phyloP scores from a whole-genome alignment of 352 stramenopile genomes.

The Saprolegnia parasitica region DNA sequence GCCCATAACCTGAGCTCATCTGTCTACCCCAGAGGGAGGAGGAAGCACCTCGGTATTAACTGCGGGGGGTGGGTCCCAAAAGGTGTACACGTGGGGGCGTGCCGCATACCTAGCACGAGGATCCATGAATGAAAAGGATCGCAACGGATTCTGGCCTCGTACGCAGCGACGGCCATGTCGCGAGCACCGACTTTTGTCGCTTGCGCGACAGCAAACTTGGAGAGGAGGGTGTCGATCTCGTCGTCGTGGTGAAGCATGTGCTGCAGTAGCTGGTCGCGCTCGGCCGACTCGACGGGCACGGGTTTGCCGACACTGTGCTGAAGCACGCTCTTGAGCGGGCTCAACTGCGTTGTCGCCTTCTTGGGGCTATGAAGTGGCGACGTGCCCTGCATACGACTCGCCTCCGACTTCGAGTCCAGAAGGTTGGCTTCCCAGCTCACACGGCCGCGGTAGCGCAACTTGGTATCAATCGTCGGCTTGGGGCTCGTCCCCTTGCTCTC shows the following conservation, averaged over 20 bases:
- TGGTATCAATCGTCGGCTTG: neutral
- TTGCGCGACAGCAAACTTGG: constrained; percentile 10
- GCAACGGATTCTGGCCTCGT: too few relatives aligned
- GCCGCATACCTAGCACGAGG: constrained; percentile 11
- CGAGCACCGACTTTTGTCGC: neutral
- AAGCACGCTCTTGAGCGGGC: constrained; percentile 20
- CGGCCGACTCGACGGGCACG: neutral
- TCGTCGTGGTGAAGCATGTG: constrained; percentile 1
- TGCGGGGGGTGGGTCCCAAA: constrained; percentile 7
- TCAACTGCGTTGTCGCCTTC: neutral
- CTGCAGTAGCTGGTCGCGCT: neutral
- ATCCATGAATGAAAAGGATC: neutral
- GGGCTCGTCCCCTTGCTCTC: too few relatives aligned
- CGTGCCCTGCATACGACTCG: neutral
- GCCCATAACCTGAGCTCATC: neutral
- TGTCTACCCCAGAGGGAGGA: too few relatives aligned
- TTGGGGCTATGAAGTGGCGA: constrained; percentile 3
- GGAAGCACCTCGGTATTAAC: constrained; percentile 2
- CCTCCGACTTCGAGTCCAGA: constrained; percentile 10
- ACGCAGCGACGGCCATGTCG: neutral
- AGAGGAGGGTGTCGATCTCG: constrained; percentile 24
- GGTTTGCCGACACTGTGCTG: neutral
- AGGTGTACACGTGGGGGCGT: neutral
- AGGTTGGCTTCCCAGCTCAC: constrained; percentile 26
- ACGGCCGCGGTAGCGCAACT: constrained; percentile 11